Conservation (phyloP, 2,329 filamentous ascomycete species). For the Sporothrix brunneoviolacea region DNA sequence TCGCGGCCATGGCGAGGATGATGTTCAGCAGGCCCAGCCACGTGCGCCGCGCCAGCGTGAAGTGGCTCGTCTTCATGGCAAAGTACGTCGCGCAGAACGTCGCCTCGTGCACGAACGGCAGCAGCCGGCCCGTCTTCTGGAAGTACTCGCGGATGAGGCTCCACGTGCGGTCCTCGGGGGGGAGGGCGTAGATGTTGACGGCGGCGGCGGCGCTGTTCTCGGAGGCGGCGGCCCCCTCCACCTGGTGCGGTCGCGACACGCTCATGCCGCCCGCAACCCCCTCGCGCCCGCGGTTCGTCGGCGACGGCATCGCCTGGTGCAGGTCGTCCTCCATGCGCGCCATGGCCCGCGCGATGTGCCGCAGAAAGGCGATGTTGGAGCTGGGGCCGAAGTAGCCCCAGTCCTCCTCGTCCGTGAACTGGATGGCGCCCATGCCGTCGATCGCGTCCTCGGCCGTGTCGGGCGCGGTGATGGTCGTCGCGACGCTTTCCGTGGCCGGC, state of each 20-base stretch:
- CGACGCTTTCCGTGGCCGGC: not conserved
- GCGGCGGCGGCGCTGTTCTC: too few relatives aligned
- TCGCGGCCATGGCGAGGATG: slow-evolving; percentile 40
- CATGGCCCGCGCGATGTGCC: slow-evolving; percentile 18
- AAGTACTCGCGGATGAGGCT: slow-evolving; percentile 17
- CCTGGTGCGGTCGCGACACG: slow-evolving; percentile 3
- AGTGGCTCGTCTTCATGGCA: slow-evolving; percentile 10
- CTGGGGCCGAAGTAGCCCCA: slow-evolving; percentile 21
- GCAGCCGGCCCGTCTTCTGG: slow-evolving; percentile 18
- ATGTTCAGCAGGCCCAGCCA: slow-evolving; percentile 47
- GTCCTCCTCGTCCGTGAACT: slow-evolving; percentile 20
- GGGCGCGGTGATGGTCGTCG: too few relatives aligned
- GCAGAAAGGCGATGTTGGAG: slow-evolving; percentile 24
- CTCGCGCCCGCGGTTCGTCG: not conserved
- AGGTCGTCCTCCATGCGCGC: slow-evolving; percentile 10
- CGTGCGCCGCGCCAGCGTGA: slow-evolving; percentile 34
- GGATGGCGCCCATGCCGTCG: slow-evolving; percentile 21
- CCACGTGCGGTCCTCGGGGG: not conserved
- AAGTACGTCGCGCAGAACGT: slow-evolving; percentile 18
- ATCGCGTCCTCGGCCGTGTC: slow-evolving; percentile 14
- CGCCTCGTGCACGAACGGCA: slow-evolving; percentile 20
- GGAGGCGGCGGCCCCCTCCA: too few relatives aligned
- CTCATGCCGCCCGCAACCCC: not conserved
- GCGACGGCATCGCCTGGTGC: not conserved
- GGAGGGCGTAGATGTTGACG: slow-evolving; percentile 8